A percentile compares a stretch with the other conserved stretches of the same genome.
Conservation (phyloP, 2,329 filamentous ascomycete species). For the Penicillium sp. region DNA sequence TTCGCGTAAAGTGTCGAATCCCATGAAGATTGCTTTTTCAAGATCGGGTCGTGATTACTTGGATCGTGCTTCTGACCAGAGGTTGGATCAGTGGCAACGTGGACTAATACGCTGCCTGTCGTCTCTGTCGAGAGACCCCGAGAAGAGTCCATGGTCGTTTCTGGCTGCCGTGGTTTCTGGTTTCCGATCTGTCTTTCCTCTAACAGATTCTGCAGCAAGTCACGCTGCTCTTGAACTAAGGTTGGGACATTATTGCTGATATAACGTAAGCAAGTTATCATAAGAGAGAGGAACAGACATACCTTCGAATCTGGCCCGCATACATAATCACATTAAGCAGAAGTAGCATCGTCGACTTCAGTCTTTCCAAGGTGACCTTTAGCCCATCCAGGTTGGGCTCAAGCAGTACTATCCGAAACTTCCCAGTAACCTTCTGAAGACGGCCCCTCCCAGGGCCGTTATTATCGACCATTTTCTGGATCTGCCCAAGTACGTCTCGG, state of each 20-base stretch:
- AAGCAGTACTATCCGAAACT: slow-evolving; percentile 19
- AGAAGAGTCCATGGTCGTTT: too few relatives aligned
- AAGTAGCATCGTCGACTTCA: slow-evolving; percentile 8
- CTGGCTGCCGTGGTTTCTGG: neutral
- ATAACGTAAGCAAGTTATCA: too few relatives aligned
- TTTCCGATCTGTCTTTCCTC: neutral
- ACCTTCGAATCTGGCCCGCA: slow-evolving; percentile 19
- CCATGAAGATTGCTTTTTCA: too few relatives aligned
- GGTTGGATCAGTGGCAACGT: too few relatives aligned
- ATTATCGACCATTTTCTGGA: slow-evolving; percentile 2
- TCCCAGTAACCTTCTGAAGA: slow-evolving; percentile 7
- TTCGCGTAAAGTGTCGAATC: too few relatives aligned
- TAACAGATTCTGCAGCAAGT: slow-evolving; percentile 3
- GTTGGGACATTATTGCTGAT: slow-evolving; percentile 4
- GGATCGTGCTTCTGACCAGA: too few relatives aligned
- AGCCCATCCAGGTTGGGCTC: slow-evolving; percentile 23
- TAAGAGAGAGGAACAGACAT: neutral
- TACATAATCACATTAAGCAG: slow-evolving; percentile 32
- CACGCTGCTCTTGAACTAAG: slow-evolving; percentile 5
- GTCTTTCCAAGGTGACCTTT: slow-evolving; percentile 24
- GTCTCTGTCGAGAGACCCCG: too few relatives aligned
- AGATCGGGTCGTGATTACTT: too few relatives aligned
- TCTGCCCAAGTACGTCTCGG: slow-evolving; percentile 20
- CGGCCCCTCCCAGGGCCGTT: slow-evolving; percentile 1
- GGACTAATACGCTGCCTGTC: too few relatives aligned